Evolutionary conservation across 2,329 filamentous ascomycete species (phyloP), one percentile per base, ranked within the genome.

Genomic region (Nemania serpens): DNA sequence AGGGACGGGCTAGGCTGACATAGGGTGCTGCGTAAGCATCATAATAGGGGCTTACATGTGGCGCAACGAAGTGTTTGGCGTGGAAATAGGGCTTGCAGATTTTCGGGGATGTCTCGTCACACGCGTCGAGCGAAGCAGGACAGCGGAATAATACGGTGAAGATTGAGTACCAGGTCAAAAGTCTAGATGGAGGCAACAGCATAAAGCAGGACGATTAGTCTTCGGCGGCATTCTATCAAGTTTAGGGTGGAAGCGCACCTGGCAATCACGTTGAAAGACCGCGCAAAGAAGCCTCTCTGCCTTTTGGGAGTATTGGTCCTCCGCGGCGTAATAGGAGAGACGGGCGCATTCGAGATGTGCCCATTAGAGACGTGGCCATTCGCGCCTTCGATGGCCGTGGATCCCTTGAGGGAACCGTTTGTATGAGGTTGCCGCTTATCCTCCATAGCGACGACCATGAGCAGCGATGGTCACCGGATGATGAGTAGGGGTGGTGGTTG

Each of bases 91-190:
- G 88, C 71, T 88, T 88, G 84, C 95, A 99, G 63, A 98, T 84
- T 65, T 79, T 83, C 0, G 93, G 91, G 1, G 91, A 91, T 33
- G 82, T 77, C 25, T 89, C 85, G 69, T 86, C 84, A 70, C 95
- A 85, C 25, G 86, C 82, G 29, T 88, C 84, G 62, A 88, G 77
- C 9, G 85, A 86, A 2, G 87, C 80, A 12, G 94, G 94, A 75
- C 94, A 99, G 63, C 89, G 86, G 74, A 99, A 90, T 61, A 94
- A 77, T 57, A 95, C 79, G 22, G 90, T 95, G 63, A 93, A 76
- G 66, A 98, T 87, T 37, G 88, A 84, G 74, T 95, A 96, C 94
- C 94, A 99, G 18, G 91, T 89, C 59, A 88, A 75, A 46, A 97
- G 75, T 71, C 94, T 94, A 65, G 3, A 47, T 1, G 17, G 37